Base-by-base conservation (phyloP, 2,329 filamentous ascomycete genomes). In the Aureobasidium sp. region DNA sequence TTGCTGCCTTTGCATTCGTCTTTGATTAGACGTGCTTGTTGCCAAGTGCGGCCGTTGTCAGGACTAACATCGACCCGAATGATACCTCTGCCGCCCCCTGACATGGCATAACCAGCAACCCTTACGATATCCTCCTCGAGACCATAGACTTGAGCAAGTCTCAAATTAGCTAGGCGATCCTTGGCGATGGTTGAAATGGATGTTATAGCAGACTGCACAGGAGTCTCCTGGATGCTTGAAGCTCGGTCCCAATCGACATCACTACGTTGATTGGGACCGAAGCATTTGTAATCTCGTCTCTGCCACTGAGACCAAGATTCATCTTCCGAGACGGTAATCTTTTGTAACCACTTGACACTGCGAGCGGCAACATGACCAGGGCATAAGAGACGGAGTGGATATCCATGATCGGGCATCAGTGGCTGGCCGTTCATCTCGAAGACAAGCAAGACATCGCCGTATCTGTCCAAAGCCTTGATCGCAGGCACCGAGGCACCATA, bases 191-290 rank as follows among this genome's bases (percentile, higher is more conserved):
- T 32, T 22, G 54, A 51, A 12, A 68, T 55, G 11, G 59, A 58
- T 3, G 82, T 85, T 50, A 86, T 83, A 48, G 84, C 83, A 54
- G 79, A 83, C 27, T 82, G 84, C n/a, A 87, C 77, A 1, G 83
- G 80, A 70, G 85, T 78, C 61, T 86, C 83, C 58, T 86, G 83
- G 30, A 86, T 86, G 2, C 80, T 74, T 6, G 76, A 77, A 8
- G 83, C 82, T 22, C 71, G 70, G 48, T 81, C 78, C 82, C 83
- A 86, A 65, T 84, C 75, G 10, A 61, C 58, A 32, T 63, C 62
- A n/a, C 17, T 30, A 12, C 30, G n/a, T 63, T 82, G 74, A 61
- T 84, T 84, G 2, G 83, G 83, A 0, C 82, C 81, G 54, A 86
- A 85, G 60, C 78, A 80, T 63, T 86, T 86, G 67, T 86, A 86